These are phyloP conservation scores for Juglanconis oblonga DNA, from an alignment of 2,329 filamentous ascomycete species.

Conservation along the genomic window DNA sequence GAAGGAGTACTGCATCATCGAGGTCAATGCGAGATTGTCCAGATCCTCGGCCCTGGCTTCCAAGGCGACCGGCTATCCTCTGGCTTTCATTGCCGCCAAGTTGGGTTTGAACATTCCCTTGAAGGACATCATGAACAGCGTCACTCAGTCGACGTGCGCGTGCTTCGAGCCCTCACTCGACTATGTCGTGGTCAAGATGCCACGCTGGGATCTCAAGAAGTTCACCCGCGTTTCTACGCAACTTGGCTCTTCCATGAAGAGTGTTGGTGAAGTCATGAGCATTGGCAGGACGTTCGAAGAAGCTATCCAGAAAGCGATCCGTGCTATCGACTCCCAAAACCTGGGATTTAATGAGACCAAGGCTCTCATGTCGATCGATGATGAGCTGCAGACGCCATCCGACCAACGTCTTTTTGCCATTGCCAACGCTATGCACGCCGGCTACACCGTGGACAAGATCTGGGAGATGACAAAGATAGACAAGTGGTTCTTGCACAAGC, in stretches of 20 bases:
- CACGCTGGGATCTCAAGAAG: constrained; percentile 98
- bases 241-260: constrained; percentile 98
- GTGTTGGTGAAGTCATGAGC: constrained; percentile 98
- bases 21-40: constrained; percentile 97
- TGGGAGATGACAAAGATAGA: constrained; percentile 99
- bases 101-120: constrained; percentile 90
- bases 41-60: constrained; percentile 95
- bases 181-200: constrained; percentile 98
- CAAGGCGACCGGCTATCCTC: constrained; percentile 94
- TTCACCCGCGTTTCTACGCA: constrained; percentile 95
- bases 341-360: constrained; percentile 90
- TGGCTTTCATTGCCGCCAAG: constrained; percentile 96
- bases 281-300: constrained; percentile 97
- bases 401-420: constrained; percentile 97
- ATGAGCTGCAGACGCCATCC: constrained; percentile 93
- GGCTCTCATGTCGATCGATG: constrained; percentile 91
- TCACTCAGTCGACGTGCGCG: constrained; percentile 92
- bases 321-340: constrained; percentile 92
- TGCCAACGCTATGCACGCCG: constrained; percentile 93
- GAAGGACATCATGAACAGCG: constrained; percentile 94
- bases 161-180: constrained; percentile 98
- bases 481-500: constrained; percentile 93
- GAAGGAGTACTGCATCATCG: constrained; percentile 96
- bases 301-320: constrained; percentile 96
- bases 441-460: constrained; percentile 93